phyloP scores from a whole-genome alignment of 2,329 filamentous ascomycete species.

The Beauveria bassiana region DNA sequence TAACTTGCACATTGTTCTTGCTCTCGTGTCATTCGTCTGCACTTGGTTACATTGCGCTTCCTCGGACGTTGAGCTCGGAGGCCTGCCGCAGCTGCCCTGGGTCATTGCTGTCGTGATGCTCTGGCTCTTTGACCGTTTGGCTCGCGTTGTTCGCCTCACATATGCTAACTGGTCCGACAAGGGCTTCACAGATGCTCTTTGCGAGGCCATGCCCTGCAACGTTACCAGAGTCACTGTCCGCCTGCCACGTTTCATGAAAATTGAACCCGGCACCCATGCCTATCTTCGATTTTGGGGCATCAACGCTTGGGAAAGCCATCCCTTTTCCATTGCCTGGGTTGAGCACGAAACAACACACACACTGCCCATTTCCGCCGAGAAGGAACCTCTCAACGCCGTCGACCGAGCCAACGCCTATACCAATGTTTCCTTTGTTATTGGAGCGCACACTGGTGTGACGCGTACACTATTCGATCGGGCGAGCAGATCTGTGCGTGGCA shows the following conservation, averaged over 20 bases:
- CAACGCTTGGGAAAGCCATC: slow-evolving; percentile 64
- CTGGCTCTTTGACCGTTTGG: slow-evolving; percentile 65
- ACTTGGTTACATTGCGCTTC: slow-evolving; percentile 69
- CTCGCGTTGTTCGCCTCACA: slow-evolving; percentile 54
- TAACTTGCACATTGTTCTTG: slow-evolving; percentile 73
- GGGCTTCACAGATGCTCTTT: slow-evolving; percentile 55
- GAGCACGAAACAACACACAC: slow-evolving; percentile 41
- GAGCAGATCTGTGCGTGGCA: slow-evolving; percentile 40
- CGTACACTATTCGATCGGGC: slow-evolving; percentile 70
- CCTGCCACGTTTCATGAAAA: slow-evolving; percentile 56
- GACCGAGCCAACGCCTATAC: slow-evolving; percentile 39
- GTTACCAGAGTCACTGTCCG: slow-evolving; percentile 62
- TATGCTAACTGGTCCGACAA: slow-evolving; percentile 57
- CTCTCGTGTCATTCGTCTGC: slow-evolving; percentile 57
- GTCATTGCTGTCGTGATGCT: slow-evolving; percentile 66
- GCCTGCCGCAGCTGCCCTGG: slow-evolving; percentile 65
- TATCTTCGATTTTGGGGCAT: slow-evolving; percentile 65
- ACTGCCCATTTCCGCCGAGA: slow-evolving; percentile 33
- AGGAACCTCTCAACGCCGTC: slow-evolving; percentile 29
- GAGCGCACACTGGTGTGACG: slow-evolving; percentile 83
- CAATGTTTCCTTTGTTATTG: slow-evolving; percentile 72
- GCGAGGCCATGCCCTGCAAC: slow-evolving; percentile 63
- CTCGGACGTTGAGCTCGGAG: slow-evolving; percentile 55
- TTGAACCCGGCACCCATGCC: slow-evolving; percentile 65
- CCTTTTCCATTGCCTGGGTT: slow-evolving; percentile 72